Percentiles rank a stretch among this genome's conserved stretches.
Conservation (phyloP, 2,329 filamentous ascomycete species). For the Nemania sp. region DNA sequence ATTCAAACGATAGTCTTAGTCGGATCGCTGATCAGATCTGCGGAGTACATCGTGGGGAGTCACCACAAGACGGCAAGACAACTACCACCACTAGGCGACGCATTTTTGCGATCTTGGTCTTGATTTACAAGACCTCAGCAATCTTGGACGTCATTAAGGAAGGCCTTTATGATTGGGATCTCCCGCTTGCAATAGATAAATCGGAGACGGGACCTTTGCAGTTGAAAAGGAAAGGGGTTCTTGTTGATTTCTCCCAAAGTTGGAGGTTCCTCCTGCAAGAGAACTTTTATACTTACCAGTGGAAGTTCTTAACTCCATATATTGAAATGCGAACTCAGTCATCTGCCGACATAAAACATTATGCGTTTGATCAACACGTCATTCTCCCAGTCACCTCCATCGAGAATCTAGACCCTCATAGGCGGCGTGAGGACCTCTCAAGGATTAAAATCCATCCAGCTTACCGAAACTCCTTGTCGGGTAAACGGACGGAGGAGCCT, state of each 20-base stretch:
- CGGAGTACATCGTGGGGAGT: neutral
- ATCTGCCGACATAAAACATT: neutral
- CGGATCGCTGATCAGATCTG: constrained; percentile 2
- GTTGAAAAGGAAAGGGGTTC: neutral
- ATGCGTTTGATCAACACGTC: neutral
- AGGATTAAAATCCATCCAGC: constrained; percentile 1
- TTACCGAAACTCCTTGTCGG: neutral
- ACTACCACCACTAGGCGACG: neutral
- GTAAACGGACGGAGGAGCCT: neutral
- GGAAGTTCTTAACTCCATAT: neutral
- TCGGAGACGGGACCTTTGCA: neutral
- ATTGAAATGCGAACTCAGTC: neutral
- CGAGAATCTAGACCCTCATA: neutral
- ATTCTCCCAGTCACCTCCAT: neutral
- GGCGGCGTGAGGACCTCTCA: neutral
- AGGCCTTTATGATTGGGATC: constrained; percentile 2
- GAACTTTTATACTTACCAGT: neutral
- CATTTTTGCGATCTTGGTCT: constrained; percentile 6
- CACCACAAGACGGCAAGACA: neutral
- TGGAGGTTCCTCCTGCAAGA: neutral
- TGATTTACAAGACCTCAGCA: neutral
- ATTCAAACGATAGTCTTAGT: too few relatives aligned
- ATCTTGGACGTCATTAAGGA: neutral
- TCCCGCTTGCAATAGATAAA: neutral
- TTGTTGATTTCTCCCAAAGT: neutral